Conservation (phyloP, 2,329 filamentous ascomycete species). For the Pezicula neosporulosa region DNA sequence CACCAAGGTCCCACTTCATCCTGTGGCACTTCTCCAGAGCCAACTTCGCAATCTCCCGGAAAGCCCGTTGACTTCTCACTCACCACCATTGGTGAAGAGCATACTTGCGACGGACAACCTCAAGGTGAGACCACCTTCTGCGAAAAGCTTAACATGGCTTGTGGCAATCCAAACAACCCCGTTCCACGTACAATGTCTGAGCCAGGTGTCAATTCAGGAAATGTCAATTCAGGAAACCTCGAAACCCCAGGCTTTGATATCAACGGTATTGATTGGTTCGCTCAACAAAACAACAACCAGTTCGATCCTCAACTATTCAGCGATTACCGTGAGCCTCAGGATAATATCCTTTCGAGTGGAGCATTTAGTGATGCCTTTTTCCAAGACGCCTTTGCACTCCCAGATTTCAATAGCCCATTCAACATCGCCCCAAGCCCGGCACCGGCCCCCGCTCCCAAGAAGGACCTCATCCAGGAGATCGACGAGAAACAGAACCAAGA, state of each 20-base stretch:
- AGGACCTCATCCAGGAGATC: constrained; percentile 73
- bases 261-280: constrained; percentile 67
- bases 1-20: constrained; percentile 59
- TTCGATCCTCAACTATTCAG: constrained; percentile 92
- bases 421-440: constrained; percentile 52
- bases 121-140: constrained; percentile 51
- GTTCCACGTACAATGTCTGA: constrained; percentile 42
- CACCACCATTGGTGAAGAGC: constrained; percentile 65
- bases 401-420: constrained; percentile 77
- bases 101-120: constrained; percentile 36
- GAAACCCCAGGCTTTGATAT: constrained; percentile 39
- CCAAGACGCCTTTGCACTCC: constrained; percentile 73
- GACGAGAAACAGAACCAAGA: constrained; percentile 71
- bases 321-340: constrained; percentile 87
- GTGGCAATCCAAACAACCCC: constrained; percentile 48
- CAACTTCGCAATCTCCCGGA: constrained; percentile 66
- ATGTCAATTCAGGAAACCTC: constrained; percentile 19
- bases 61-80: constrained; percentile 59
- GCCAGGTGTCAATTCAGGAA: constrained; percentile 18
- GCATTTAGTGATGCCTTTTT: constrained; percentile 58
- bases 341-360: constrained; percentile 76
- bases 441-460: constrained; percentile 43
- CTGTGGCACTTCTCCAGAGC: constrained; percentile 76
- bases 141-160: constrained; percentile 53
- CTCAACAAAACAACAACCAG: constrained; percentile 76